These are phyloP conservation scores for Pseudozyma tsukubaensis DNA, from an alignment of 1,284 basidiomycete genomes.

Conservation along the genomic window DNA sequence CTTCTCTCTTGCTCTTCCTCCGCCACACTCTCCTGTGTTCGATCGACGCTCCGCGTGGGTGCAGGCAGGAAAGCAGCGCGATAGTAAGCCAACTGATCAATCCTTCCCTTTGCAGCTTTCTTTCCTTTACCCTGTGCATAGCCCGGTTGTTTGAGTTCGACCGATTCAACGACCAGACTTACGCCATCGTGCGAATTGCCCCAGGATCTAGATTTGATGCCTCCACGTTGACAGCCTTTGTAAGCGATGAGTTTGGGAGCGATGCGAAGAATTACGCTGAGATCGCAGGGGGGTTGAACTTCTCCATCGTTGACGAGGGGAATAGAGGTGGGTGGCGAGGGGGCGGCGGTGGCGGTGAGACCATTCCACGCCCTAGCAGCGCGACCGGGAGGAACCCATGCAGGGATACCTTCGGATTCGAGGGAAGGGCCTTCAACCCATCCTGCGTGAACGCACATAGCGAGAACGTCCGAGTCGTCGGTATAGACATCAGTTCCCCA, in stretches of 20 bases:
- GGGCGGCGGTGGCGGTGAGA: conserved; percentile 12
- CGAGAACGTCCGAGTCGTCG: conserved; percentile 74
- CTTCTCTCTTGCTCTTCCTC: neutral
- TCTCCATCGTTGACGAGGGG: neutral
- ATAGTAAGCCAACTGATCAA: conserved; percentile 47
- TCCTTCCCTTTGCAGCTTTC: conserved; percentile 46
- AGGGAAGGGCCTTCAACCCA: conserved; percentile 70
- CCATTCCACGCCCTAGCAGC: conserved; percentile 60
- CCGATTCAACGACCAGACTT: conserved; percentile 72
- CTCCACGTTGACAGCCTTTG: conserved; percentile 71
- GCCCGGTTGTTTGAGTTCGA: conserved; percentile 67
- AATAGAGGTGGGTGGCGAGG: neutral
- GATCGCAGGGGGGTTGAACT: conserved; percentile 55
- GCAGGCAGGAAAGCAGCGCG: too few species aligned
- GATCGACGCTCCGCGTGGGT: too few species aligned
- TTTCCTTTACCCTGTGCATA: conserved; percentile 54
- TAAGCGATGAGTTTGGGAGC: conserved; percentile 73
- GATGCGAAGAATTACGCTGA: conserved; percentile 71
- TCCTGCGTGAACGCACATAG: conserved; percentile 73
- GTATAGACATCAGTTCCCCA: conserved; percentile 75
- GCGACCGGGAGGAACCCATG: conserved; percentile 57
- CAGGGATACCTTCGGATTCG: conserved; percentile 49
- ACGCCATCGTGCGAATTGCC: conserved; percentile 74
- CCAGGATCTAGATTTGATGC: conserved; percentile 72
- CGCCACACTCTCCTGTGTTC: too few species aligned